Conservation (phyloP, 1,284 basidiomycete species). For the Xanthoconium separans region DNA sequence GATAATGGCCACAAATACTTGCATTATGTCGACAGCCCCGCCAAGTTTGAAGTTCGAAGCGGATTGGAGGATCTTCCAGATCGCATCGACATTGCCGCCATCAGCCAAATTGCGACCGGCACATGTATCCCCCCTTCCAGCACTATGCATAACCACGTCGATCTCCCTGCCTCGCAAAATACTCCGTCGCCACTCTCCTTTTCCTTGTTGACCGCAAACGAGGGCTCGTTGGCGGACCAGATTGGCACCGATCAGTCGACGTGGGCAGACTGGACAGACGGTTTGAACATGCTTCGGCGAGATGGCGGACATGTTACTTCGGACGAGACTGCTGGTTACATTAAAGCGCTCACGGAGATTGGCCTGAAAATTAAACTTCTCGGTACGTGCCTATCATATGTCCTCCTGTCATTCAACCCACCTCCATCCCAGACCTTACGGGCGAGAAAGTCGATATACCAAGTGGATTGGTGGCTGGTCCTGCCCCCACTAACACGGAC, state of each 20-base stretch:
- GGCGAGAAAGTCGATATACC: constrained; percentile 94
- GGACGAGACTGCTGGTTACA: constrained; percentile 82
- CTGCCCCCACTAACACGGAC: constrained; percentile 77
- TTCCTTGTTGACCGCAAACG: constrained; percentile 71
- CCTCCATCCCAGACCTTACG: constrained; percentile 64
- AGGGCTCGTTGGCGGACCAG: constrained; percentile 80
- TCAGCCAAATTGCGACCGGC: constrained; percentile 77
- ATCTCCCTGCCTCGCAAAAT: constrained; percentile 49
- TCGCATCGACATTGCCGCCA: constrained; percentile 75
- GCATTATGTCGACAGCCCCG: constrained; percentile 78
- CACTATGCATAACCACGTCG: constrained; percentile 56
- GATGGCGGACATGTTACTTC: constrained; percentile 82
- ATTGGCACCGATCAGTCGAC: constrained; percentile 83
- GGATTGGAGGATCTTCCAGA: constrained; percentile 88
- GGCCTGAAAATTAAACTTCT: constrained; percentile 92
- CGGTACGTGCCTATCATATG: constrained; percentile 47
- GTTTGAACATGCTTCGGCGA: constrained; percentile 82
- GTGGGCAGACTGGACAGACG: constrained; percentile 97
- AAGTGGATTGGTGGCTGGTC: constrained; percentile 64
- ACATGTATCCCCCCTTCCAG: constrained; percentile 73
- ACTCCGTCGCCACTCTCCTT: constrained; percentile 75
- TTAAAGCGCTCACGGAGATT: constrained; percentile 87
- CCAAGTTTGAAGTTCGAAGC: constrained; percentile 74
- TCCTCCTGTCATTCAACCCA: constrained; percentile 2
- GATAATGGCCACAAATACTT: constrained; percentile 77